These are phyloP conservation scores for Phycomyces nitens DNA, from an alignment of 192 early-diverging fungal genomes.

Conservation along the genomic window DNA sequence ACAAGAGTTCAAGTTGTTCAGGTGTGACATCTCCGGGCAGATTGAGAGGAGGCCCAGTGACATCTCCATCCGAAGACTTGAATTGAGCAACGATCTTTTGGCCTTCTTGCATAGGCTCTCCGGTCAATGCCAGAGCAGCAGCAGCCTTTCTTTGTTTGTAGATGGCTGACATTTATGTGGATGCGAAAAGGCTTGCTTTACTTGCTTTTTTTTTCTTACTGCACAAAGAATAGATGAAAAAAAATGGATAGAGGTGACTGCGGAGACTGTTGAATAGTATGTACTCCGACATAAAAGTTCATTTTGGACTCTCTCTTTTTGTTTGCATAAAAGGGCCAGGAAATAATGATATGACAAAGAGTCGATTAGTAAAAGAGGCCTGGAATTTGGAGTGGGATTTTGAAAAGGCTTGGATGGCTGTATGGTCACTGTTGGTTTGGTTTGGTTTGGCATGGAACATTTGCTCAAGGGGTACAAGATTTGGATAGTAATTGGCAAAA, in stretches of 20 bases:
- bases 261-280: constrained; percentile 2
- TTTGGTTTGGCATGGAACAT: too few species aligned
- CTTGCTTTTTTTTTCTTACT: background rate
- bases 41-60: constrained; percentile 83
- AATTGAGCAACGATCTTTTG: constrained; percentile 77
- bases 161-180: constrained; percentile 17
- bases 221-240: background rate
- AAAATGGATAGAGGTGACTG: background rate
- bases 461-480: too few species aligned
- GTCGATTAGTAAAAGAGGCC: too few species aligned
- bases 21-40: constrained; percentile 80
- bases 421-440: too few species aligned
- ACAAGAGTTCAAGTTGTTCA: constrained; percentile 79
- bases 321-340: too few species aligned
- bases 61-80: constrained; percentile 70
- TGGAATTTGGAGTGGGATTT: too few species aligned
- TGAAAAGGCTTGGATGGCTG: too few species aligned
- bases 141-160: constrained; percentile 23
- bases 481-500: too few species aligned
- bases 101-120: constrained; percentile 38
- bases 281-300: too few species aligned
- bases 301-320: too few species aligned
- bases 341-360: too few species aligned
- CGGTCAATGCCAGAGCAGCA: constrained; percentile 3
- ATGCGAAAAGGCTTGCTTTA: background rate